Base-by-base conservation (phyloP, 768 basidiomycete species). In the Suillus subluteus region DNA sequence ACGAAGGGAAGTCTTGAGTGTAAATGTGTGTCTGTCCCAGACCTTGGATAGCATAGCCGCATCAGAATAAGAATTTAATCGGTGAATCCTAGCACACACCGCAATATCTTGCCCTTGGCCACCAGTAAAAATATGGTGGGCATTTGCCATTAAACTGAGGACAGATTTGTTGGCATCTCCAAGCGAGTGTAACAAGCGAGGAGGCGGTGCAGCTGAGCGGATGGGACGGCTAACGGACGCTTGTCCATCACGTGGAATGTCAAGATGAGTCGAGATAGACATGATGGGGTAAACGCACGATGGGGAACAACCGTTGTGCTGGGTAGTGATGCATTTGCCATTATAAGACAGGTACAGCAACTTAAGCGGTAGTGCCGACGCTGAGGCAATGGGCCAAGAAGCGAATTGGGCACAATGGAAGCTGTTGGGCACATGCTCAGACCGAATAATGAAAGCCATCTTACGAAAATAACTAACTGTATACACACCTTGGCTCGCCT, bases 21-120 rank as follows among this genome's bases (percentile, higher is more conserved):
- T 85, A 67, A 92, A 90, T 0, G 90, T 85, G 44, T 80, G 79
- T 72, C 91, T 89, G 74, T 93, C 88, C 92, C 95, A 97, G 52
- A 97, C 95, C 95, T 98, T 69, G 8, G 32, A 43, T 43, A 30
- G 55, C 69, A 55, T 40, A 62, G 46, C n/a, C 26, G 13, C 40
- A 35, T 41, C 1, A 62, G 32, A 40, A 35, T 21, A 62, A 40
- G 58, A 13, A 58, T 12, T 13, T 43, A 41, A 58, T 44, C 41
- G 40, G 62, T 35, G 35, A 40, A 32, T 23, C 73, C 86, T 70
- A 69, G 94, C 95, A 62, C 86, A 86, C 8, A 61, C 59, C 30
- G 41, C 18, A 65, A 96, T 94, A 72, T 91, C 87, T 65, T 87
- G 80, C 58, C 84, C 86, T 73, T 96, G 94, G 70, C 88, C 91